A percentile compares a stretch with the other conserved stretches of the same genome.
Conservation (phyloP, 441 rosid species). For the Adansonia madagascariensis region DNA sequence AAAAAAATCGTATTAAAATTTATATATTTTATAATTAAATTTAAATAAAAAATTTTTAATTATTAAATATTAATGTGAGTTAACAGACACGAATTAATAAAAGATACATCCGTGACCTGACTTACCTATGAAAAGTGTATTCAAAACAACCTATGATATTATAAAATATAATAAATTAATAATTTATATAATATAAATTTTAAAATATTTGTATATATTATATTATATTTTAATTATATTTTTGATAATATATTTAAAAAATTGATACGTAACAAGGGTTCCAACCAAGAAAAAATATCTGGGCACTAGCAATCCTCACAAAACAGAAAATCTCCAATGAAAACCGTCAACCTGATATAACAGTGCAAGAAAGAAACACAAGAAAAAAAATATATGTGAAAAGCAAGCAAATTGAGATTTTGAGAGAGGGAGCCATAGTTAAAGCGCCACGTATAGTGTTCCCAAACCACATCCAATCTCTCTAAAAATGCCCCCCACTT, state of each 20-base stretch:
- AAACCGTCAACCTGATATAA: not conserved
- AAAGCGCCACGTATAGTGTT: conserved; percentile 56
- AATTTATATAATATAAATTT: too few relatives aligned
- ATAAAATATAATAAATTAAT: too few relatives aligned
- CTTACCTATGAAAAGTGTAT: too few relatives aligned
- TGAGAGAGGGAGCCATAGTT: conserved; percentile 27
- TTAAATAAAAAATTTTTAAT: too few relatives aligned
- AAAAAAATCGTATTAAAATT: too few relatives aligned
- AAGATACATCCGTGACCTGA: too few relatives aligned
- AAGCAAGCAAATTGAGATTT: not conserved
- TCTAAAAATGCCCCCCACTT: not conserved
- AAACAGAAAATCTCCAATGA: not conserved
- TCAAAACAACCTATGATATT: too few relatives aligned
- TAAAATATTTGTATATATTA: too few relatives aligned
- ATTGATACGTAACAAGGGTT: not conserved
- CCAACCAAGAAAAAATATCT: not conserved
- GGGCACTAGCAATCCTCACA: not conserved
- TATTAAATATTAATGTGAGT: too few relatives aligned
- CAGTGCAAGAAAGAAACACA: not conserved
- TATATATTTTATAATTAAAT: too few relatives aligned
- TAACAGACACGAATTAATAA: too few relatives aligned
- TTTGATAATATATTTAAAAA: not conserved
- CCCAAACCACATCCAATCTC: conserved; percentile 58
- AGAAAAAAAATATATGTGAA: not conserved
- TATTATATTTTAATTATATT: too few relatives aligned